Base-by-base conservation (phyloP, 805 yeast genomes). In the Suhomyces emberorum region DNA sequence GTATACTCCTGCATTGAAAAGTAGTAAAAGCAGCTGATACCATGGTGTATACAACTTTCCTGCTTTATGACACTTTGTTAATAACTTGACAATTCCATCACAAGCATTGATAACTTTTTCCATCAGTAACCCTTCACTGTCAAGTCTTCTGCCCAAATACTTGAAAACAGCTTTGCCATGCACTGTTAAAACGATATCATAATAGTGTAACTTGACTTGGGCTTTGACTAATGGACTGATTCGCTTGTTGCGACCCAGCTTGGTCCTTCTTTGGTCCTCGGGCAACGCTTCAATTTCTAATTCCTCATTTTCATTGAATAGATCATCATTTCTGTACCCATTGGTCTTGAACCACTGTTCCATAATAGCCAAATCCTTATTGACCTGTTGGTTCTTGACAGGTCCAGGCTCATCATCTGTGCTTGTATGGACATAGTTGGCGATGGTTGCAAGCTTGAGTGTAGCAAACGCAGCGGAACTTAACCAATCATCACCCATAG, bases 401-500 rank as follows among this genome's bases (percentile, higher is more conserved):
- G 49, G 31, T 9, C 52, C 58, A 4, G 57, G 49, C 17, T 49
- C 50, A 44, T 59, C 63, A 28, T 50, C 26, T 28, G 41, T 33
- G 34, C 59, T 48, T 2, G 61, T 51, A 36, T 63, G 69, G 18
- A 71, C 48, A 34, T 57, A 52, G 32, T 61, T 63, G 4, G 72
- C 57, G 15, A 69, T 52, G 8, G 59, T 53, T 3, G 76, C 67
- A 22, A 73, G 50, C 30, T 69, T 72, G 26, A 72, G 43, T 66
- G 72, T 57, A 3, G 71, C 74, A 24, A 72, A 55, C 3, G 75
- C 65, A 2, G 74, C 72, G 20, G 62, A 54, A 2, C 73, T 67
- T 19, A 70, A 36, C 81, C 82, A 76, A 28, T 64, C 74, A 47
- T 74, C 78, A 15, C 57, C 56, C 7, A 47, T 48, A 6, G 47